Evolutionary conservation across 257 asterid genomes (phyloP).

Genomic region (Plantago major): DNA sequence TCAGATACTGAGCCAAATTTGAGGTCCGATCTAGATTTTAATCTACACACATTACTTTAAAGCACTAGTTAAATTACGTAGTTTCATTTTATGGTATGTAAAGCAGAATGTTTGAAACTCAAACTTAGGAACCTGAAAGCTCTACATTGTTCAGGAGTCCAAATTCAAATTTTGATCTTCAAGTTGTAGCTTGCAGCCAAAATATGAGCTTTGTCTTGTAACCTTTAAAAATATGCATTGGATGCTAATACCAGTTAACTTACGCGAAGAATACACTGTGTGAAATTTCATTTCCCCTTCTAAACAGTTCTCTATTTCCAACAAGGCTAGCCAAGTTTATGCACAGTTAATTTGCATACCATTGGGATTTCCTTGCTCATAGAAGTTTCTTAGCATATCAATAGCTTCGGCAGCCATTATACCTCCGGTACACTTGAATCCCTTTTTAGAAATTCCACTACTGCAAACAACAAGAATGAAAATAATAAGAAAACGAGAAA

Average conservation of each 20-base stretch:
- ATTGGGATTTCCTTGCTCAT: conserved; percentile 96
- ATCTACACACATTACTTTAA: no score
- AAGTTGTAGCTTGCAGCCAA: not conserved
- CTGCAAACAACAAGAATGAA: conserved; percentile 18
- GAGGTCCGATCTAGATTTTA: no score
- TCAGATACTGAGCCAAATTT: no score
- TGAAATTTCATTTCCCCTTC: not conserved
- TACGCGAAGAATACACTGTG: no score
- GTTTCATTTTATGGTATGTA: no score
- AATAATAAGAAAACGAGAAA: not conserved
- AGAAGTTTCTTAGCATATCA: conserved; percentile 64
- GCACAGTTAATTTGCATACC: conserved; percentile 27
- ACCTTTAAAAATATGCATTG: not conserved
- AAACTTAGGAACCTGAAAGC: no score
- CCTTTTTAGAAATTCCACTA: conserved; percentile 33
- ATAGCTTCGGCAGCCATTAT: conserved; percentile 78
- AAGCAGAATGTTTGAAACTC: no score
- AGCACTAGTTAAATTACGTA: no score
- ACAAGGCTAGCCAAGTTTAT: not conserved
- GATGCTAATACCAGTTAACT: conserved; percentile 4
- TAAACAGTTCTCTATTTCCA: conserved; percentile 11
- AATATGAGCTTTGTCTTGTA: not conserved
- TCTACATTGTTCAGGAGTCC: no score
- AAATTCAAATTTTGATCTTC: no score
- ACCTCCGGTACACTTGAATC: conserved; percentile 83